phyloP scores from a whole-genome alignment of 1,139 yeast species.

The Lodderomyces metapsilosis region DNA sequence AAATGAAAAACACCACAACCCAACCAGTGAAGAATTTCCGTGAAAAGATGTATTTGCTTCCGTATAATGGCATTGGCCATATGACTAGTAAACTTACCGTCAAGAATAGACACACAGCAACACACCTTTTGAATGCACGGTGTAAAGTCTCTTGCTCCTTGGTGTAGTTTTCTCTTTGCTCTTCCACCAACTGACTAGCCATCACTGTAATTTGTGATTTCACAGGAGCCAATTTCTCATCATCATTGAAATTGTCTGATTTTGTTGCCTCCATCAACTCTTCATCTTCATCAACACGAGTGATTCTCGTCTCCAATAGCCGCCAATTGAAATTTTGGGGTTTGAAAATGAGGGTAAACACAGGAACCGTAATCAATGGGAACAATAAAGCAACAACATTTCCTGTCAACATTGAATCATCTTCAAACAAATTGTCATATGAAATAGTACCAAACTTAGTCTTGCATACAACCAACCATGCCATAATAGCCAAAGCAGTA shows the following conservation, averaged over 20 bases:
- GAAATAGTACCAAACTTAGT: constrained; percentile 51
- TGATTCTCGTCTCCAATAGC: constrained; percentile 48
- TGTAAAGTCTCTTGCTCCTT: constrained; percentile 46
- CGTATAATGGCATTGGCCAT: constrained; percentile 93
- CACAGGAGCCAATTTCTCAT: constrained; percentile 39
- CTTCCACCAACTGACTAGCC: constrained; percentile 43
- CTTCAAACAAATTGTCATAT: constrained; percentile 67
- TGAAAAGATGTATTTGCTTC: constrained; percentile 67
- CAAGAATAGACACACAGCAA: constrained; percentile 52
- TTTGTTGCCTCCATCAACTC: constrained; percentile 44
- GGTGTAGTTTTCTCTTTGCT: constrained; percentile 32
- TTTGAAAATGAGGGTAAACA: constrained; percentile 60
- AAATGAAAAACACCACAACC: constrained; percentile 71
- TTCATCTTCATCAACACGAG: constrained; percentile 66
- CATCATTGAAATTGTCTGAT: constrained; percentile 22
- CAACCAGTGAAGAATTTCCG: constrained; percentile 78
- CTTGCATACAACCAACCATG: constrained; percentile 66
- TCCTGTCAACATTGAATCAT: constrained; percentile 83
- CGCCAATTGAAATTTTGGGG: constrained; percentile 78
- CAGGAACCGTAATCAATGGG: constrained; percentile 68
- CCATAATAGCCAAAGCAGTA: constrained; percentile 58
- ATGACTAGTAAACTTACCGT: constrained; percentile 61
- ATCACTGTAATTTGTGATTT: constrained; percentile 36
- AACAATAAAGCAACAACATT: constrained; percentile 77
- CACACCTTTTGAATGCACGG: constrained; percentile 56